phyloP scores from a whole-genome alignment of 768 basidiomycete species.

The Hygrophoropsis aurantiaca region DNA sequence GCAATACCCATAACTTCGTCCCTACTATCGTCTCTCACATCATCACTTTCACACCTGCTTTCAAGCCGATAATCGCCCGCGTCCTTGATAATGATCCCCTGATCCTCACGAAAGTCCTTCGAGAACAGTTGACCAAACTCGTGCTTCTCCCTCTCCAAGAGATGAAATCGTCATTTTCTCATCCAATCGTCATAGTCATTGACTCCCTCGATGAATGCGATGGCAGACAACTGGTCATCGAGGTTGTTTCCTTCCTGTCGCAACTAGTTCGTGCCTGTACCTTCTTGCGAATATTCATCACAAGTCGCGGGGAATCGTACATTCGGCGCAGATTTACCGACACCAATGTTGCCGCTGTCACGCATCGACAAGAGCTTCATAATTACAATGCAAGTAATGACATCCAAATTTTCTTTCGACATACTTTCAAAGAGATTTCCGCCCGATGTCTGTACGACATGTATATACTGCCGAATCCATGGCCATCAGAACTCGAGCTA shows the following conservation, averaged over 20 bases:
- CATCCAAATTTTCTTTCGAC: slow-evolving; percentile 18
- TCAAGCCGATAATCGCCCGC: slow-evolving; percentile 13
- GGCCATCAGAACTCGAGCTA: slow-evolving; percentile 23
- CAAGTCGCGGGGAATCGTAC: slow-evolving; percentile 17
- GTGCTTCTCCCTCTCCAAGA: slow-evolving; percentile 17
- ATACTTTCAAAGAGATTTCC: slow-evolving; percentile 17
- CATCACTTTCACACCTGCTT: slow-evolving; percentile 11
- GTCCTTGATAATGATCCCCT: slow-evolving; percentile 19
- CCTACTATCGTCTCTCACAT: slow-evolving; percentile 33
- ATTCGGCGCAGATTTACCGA: slow-evolving; percentile 19
- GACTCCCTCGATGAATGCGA: slow-evolving; percentile 26
- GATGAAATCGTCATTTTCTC: slow-evolving; percentile 5
- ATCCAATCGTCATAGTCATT: slow-evolving; percentile 18
- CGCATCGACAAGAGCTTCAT: slow-evolving; percentile 10
- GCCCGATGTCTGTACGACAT: slow-evolving; percentile 10
- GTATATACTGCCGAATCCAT: slow-evolving; percentile 12
- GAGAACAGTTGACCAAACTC: slow-evolving; percentile 22
- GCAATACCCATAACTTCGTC: slow-evolving; percentile 22
- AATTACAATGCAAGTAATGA: slow-evolving; percentile 24
- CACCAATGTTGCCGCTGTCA: slow-evolving; percentile 10
- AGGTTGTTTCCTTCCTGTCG: slow-evolving; percentile 21
- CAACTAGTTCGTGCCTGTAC: slow-evolving; percentile 11
- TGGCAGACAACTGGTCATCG: slow-evolving; percentile 16
- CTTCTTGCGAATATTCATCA: slow-evolving; percentile 25
- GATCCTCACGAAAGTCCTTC: slow-evolving; percentile 20